Conservation (phyloP, 164 flowering plant genomes). For the Chloranthus sessilifolius region DNA sequence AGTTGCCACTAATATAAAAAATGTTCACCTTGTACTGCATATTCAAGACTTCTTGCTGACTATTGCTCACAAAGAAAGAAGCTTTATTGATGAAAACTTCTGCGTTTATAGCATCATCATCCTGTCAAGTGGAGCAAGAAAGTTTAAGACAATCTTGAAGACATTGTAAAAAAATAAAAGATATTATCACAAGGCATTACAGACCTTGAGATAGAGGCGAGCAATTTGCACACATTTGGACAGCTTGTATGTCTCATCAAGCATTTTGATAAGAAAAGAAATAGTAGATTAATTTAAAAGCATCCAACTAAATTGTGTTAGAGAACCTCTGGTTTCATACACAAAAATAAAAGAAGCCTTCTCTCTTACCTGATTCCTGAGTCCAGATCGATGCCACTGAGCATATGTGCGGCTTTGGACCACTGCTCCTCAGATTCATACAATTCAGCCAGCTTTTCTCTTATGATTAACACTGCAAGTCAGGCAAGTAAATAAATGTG, state of each 20-base stretch:
- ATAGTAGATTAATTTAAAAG: background rate
- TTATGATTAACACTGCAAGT: slow-evolving; percentile 60
- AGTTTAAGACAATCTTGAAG: background rate
- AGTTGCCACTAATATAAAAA: background rate
- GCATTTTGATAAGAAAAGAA: slow-evolving; percentile 41
- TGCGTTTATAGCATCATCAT: slow-evolving; percentile 98
- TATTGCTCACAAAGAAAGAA: slow-evolving; percentile 89
- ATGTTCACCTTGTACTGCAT: slow-evolving; percentile 77
- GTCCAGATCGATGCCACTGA: slow-evolving; percentile 95
- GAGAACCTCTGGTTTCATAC: background rate
- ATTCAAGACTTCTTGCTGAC: slow-evolving; percentile 86
- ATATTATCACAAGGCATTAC: no score
- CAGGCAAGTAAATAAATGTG: no score
- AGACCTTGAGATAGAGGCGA: slow-evolving; percentile 96
- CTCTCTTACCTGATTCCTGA: slow-evolving; percentile 81
- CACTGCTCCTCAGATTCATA: slow-evolving; percentile 96
- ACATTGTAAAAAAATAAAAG: no score
- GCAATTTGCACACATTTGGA: slow-evolving; percentile 98
- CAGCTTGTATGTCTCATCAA: slow-evolving; percentile 81
- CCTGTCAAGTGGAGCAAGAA: slow-evolving; percentile 44
- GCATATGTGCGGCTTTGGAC: slow-evolving; percentile 99
- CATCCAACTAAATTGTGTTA: no score
- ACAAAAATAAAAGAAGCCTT: background rate
- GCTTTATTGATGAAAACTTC: slow-evolving; percentile 95
- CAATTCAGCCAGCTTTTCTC: slow-evolving; percentile 97